Evolutionary conservation across 208 protist genomes (phyloP), one percentile per base, ranked within the genome.

Genomic region (Balamuthia mandrillaris): DNA sequence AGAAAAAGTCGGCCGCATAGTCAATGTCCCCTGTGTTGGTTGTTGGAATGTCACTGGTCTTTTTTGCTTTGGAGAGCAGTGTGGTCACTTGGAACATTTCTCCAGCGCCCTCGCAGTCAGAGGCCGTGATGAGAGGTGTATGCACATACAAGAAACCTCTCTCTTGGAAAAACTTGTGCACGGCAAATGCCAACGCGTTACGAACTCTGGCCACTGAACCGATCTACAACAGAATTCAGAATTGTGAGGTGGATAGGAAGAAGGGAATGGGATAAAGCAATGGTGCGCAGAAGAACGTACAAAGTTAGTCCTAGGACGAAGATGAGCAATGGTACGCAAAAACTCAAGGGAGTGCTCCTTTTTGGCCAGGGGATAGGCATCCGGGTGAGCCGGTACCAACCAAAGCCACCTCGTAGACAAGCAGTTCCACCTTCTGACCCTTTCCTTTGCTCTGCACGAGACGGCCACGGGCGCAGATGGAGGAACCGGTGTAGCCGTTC

Each of bases 81-180:
- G 86, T 70, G 31, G 82, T 88, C 1, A 95, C 88, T 54, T 85
- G 75, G 70, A 96, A 96, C 89, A 94, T 94, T 70, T 96, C 94
- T 10, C 95, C 95, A 52, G 94, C 95, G 70, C 95, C 95, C 83
- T 96, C 95, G 89, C 94, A 96, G 86, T 96, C 95, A 33, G 44
- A 91, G 2, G 90, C 68, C 10, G 94, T 96, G n/a, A 96, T 84
- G 35, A 96, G 65, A 3, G 95, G 95, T 44, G 94, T 95, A 42
- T 94, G 87, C 14, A 96, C 86, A 47, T 95, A 54, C 27, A 92
- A 33, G 81, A 95, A 96, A 31, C 87, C 89, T 9, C 86, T 24
- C 14, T 52, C 1, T 72, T 91, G 81, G 79, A 92, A 86, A 56
- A 86, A 88, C 35, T 72, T 35, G 41, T 90, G 74, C 21, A 90